These are phyloP conservation scores for Candida golubevii DNA, from an alignment of 805 yeast species.

Conservation along the genomic window DNA sequence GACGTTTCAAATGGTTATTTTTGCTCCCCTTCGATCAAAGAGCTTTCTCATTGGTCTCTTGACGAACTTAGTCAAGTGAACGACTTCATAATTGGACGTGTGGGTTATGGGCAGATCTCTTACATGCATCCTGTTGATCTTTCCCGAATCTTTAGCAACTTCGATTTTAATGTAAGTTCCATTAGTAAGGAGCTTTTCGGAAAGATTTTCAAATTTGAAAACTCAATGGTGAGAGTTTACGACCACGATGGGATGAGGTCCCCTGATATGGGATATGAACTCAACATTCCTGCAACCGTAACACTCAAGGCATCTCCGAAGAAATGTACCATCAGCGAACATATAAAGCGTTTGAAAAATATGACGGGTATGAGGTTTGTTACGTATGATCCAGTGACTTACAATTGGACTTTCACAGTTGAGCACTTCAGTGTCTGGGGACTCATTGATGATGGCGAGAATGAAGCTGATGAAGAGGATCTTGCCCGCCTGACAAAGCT, in stretches of 20 bases:
- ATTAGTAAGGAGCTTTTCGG: constrained; percentile 42
- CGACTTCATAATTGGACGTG: constrained; percentile 65
- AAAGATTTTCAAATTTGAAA: constrained; percentile 36
- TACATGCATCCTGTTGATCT: constrained; percentile 69
- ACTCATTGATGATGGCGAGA: constrained; percentile 53
- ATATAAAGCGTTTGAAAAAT: constrained; percentile 48
- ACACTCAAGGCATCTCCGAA: constrained; percentile 60
- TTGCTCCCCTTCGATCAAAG: constrained; percentile 63
- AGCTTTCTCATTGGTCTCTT: constrained; percentile 39
- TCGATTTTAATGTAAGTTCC: constrained; percentile 27
- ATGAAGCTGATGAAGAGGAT: constrained; percentile 34
- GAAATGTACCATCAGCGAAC: constrained; percentile 40
- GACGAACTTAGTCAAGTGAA: constrained; percentile 52
- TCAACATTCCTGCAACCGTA: constrained; percentile 74
- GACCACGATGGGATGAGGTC: constrained; percentile 43
- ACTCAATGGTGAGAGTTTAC: constrained; percentile 56
- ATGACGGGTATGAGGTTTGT: constrained; percentile 71
- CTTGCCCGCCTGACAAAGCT: constrained; percentile 30
- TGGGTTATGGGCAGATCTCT: constrained; percentile 63
- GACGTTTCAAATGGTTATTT: constrained; percentile 47
- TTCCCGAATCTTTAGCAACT: constrained; percentile 43
- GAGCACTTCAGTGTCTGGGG: constrained; percentile 97
- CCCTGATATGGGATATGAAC: constrained; percentile 62
- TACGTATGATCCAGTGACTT: constrained; percentile 71
- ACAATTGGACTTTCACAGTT: constrained; percentile 76